Evolutionary conservation across 148 eudicot genomes (phyloP).

Genomic region (Camellia japonica): DNA sequence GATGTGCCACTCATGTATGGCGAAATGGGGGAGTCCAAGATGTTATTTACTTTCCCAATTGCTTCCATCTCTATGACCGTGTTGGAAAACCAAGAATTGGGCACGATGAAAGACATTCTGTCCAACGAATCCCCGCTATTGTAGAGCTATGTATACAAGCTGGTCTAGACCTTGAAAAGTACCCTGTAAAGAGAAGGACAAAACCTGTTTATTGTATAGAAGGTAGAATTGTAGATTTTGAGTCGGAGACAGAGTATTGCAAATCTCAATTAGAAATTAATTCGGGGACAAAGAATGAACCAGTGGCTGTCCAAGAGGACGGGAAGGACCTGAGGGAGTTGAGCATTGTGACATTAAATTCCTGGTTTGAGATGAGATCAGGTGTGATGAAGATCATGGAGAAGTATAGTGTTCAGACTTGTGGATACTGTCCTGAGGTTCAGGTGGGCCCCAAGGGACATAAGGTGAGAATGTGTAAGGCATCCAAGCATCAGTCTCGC

Average conservation of each 20-base stretch:
- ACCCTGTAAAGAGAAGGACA: slow-evolving; percentile 53
- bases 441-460: slow-evolving; percentile 74
- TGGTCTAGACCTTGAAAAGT: slow-evolving; percentile 47
- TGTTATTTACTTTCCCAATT: slow-evolving; percentile 49
- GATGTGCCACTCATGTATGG: slow-evolving; percentile 58
- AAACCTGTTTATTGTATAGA: slow-evolving; percentile 59
- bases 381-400: slow-evolving; percentile 55
- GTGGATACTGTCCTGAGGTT: slow-evolving; percentile 66
- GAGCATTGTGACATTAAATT: slow-evolving; percentile 37
- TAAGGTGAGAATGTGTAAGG: slow-evolving; percentile 63
- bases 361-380: slow-evolving; percentile 61
- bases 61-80: slow-evolving; percentile 63
- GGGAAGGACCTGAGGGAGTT: slow-evolving; percentile 26
- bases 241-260: slow-evolving; percentile 13
- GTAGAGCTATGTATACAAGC: slow-evolving; percentile 67
- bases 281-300: not conserved
- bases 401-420: slow-evolving; percentile 57
- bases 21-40: slow-evolving; percentile 38
- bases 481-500: slow-evolving; percentile 63
- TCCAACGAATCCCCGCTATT: slow-evolving; percentile 46
- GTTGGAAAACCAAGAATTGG: slow-evolving; percentile 54
- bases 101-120: slow-evolving; percentile 45
- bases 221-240: slow-evolving; percentile 63
- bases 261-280: not conserved
- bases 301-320: slow-evolving; percentile 5